Conservation (phyloP, 345 rosid genomes). For the Physaria fendleri region DNA sequence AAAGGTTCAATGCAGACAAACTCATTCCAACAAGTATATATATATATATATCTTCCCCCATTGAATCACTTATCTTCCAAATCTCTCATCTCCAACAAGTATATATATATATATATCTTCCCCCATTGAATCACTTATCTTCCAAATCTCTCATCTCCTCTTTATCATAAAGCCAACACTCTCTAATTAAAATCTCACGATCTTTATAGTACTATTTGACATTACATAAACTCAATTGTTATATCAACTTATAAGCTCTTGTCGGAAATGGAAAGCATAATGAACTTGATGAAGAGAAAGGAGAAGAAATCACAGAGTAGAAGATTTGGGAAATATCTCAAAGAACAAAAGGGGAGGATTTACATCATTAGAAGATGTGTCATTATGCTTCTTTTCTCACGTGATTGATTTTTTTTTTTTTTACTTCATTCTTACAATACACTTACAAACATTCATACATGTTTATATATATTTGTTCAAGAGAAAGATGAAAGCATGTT, state of each 20-base stretch:
- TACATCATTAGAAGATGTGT: slow-evolving; percentile 35
- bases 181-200: background rate
- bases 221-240: background rate
- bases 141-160: slow-evolving; percentile 5
- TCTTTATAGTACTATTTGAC: background rate
- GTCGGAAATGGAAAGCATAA: slow-evolving; percentile 19
- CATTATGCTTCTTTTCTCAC: slow-evolving; percentile 27
- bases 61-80: slow-evolving; percentile 8
- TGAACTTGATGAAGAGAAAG: slow-evolving; percentile 23
- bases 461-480: background rate
- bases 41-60: too few relatives aligned
- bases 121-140: slow-evolving; percentile 2
- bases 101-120: too few relatives aligned
- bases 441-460: background rate
- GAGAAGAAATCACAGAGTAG: slow-evolving; percentile 29
- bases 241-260: background rate
- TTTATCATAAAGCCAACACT: too few relatives aligned
- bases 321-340: slow-evolving; percentile 31
- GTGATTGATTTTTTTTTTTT: slow-evolving; percentile 16
- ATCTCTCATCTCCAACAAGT: slow-evolving; percentile 4
- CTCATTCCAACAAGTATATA: slow-evolving; percentile 16
- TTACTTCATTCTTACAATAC: background rate
- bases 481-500: background rate
- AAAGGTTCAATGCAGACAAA: slow-evolving; percentile 1
- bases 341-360: slow-evolving; percentile 29